phyloP scores from a whole-genome alignment of 768 basidiomycete species.

The Tubosaeta sp. region DNA sequence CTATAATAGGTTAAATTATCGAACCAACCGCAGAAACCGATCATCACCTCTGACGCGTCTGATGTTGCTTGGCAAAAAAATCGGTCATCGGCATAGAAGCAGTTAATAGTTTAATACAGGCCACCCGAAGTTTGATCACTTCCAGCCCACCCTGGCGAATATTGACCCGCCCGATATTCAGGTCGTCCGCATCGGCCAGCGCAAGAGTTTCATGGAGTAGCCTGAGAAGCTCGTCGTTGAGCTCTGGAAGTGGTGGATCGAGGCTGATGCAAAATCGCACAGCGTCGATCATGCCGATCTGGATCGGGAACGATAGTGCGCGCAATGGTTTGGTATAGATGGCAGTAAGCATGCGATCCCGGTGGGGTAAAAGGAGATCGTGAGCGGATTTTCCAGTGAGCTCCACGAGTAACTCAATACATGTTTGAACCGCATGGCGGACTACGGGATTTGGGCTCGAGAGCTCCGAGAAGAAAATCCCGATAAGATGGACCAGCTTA shows the following conservation, averaged over 20 bases:
- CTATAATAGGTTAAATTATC: constrained; percentile 37
- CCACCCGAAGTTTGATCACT: constrained; percentile 85
- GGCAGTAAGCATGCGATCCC: constrained; percentile 80
- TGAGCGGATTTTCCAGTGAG: constrained; percentile 65
- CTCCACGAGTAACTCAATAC: constrained; percentile 73
- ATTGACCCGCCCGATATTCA: constrained; percentile 69
- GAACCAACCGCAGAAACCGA: background rate
- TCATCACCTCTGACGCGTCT: constrained; percentile 77
- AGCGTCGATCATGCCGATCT: constrained; percentile 97
- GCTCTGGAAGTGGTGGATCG: constrained; percentile 83
- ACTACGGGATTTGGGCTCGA: constrained; percentile 84
- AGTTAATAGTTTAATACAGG: constrained; percentile 88
- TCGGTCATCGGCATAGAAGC: constrained; percentile 94
- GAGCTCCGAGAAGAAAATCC: constrained; percentile 85
- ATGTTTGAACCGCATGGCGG: constrained; percentile 76
- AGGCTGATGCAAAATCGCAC: constrained; percentile 90
- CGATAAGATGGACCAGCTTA: constrained; percentile 64
- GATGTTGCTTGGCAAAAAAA: constrained; percentile 81
- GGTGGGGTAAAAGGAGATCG: constrained; percentile 79
- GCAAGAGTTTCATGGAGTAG: constrained; percentile 92
- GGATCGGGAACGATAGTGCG: constrained; percentile 89
- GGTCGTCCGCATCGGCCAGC: constrained; percentile 92
- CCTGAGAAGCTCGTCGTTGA: constrained; percentile 89
- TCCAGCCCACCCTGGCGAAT: constrained; percentile 76
- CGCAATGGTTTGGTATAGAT: constrained; percentile 97